These are phyloP conservation scores for Hippophae rhamnoides DNA, from an alignment of 306 rosid species.

Conservation along the genomic window DNA sequence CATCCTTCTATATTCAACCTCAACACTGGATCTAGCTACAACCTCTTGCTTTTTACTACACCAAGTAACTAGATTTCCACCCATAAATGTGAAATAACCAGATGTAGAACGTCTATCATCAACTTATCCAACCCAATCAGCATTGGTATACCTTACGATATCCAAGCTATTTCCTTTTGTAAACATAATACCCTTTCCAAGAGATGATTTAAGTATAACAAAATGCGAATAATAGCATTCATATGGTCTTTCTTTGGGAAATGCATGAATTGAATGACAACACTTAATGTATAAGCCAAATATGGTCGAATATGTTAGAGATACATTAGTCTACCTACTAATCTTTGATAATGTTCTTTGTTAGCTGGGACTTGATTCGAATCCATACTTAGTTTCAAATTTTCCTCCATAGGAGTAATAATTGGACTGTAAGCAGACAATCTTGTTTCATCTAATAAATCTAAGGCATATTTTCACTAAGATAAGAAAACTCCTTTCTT, in stretches of 20 bases:
- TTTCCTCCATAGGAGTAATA: background rate
- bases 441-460: background rate
- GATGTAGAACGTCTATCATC: background rate
- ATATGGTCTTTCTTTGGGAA: constrained; percentile 2
- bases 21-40: background rate
- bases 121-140: background rate
- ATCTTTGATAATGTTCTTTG: background rate
- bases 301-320: background rate
- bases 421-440: background rate
- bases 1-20: background rate
- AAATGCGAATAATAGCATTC: background rate
- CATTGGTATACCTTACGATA: background rate
- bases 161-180: background rate
- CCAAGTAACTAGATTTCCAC: background rate
- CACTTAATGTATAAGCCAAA: background rate
- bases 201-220: constrained; percentile 1
- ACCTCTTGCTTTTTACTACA: too few relatives aligned
- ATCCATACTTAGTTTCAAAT: background rate
- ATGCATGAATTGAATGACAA: constrained; percentile 2
- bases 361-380: background rate
- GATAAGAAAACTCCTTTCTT: background rate
- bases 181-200: background rate
- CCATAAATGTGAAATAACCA: background rate
- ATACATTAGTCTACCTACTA: background rate
- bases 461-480: constrained; percentile 1